Percentiles rank a stretch among this genome's conserved stretches.
Evolutionary conservation across 768 basidiomycete species (phyloP).

Genomic region (Favolaschia claudopus): DNA sequence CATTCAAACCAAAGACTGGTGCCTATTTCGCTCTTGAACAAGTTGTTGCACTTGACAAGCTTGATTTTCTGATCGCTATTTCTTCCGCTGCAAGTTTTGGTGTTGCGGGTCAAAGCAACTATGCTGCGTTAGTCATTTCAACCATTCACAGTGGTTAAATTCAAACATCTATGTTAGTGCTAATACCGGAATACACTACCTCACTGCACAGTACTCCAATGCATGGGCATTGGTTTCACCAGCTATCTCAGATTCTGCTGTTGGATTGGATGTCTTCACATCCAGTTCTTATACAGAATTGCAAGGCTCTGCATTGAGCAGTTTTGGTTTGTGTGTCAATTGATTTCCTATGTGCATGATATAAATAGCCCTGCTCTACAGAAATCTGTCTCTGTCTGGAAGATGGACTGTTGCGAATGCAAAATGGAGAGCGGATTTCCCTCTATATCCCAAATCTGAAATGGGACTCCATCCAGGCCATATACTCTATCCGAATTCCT

Average conservation of each 20-base stretch:
- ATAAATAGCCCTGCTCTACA: conserved; percentile 5
- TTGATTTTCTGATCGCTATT: conserved; percentile 46
- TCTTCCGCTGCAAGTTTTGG: conserved; percentile 45
- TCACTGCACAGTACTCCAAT: conserved; percentile 33
- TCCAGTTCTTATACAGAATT: background rate
- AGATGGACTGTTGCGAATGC: conserved; percentile 43
- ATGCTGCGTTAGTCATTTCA: conserved; percentile 35
- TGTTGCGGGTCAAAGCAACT: conserved; percentile 48
- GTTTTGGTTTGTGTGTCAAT: no score
- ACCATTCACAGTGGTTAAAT: background rate
- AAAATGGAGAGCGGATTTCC: no score
- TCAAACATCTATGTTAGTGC: conserved; percentile 37
- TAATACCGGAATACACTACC: conserved; percentile 40
- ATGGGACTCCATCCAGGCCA: no score
- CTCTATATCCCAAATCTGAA: no score
- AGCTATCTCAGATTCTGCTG: conserved; percentile 36
- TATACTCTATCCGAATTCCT: no score
- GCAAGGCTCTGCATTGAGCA: background rate
- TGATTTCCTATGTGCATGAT: no score
- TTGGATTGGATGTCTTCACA: background rate
- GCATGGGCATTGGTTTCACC: conserved; percentile 43
- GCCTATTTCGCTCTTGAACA: conserved; percentile 36
- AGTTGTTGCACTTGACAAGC: conserved; percentile 30
- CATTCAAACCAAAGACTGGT: conserved; percentile 37
- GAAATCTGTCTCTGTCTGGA: conserved; percentile 40